These are phyloP conservation scores for Gossypioides kirkii DNA, from an alignment of 345 rosid species.

Conservation along the genomic window DNA sequence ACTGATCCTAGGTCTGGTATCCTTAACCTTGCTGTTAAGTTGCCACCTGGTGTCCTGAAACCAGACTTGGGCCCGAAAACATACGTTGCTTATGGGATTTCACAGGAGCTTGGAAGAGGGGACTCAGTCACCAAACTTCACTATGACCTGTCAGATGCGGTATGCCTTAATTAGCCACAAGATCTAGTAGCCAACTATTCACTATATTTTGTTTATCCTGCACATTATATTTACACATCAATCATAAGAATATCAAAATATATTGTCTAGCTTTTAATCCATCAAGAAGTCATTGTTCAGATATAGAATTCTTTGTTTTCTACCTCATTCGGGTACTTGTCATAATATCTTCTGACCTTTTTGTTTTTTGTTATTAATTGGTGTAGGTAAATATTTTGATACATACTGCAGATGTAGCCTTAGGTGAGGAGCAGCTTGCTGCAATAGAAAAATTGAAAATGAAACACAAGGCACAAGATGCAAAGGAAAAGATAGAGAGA, in stretches of 20 bases:
- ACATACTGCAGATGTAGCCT: slow-evolving; percentile 53
- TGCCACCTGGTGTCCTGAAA: slow-evolving; percentile 55
- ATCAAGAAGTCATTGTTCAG: background rate
- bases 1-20: slow-evolving; percentile 69
- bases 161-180: slow-evolving; percentile 25
- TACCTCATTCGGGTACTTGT: too few species aligned
- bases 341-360: background rate
- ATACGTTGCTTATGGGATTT: slow-evolving; percentile 76
- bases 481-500: slow-evolving; percentile 31
- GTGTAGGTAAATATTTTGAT: slow-evolving; percentile 74
- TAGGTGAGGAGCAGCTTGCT: slow-evolving; percentile 44
- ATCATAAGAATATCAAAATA: background rate
- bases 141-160: slow-evolving; percentile 94
- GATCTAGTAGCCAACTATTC: background rate
- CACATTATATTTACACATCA: background rate
- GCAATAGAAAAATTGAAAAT: slow-evolving; percentile 47
- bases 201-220: background rate
- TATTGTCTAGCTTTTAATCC: background rate
- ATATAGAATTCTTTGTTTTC: background rate
- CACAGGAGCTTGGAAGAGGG: slow-evolving; percentile 82
- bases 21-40: slow-evolving; percentile 71
- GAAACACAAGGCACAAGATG: slow-evolving; percentile 56
- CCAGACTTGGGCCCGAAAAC: slow-evolving; percentile 96
- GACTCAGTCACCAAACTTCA: slow-evolving; percentile 95
- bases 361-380: background rate